Evolutionary conservation across 202 grass and related monocot species (phyloP).

Genomic region (Carex arenaria): DNA sequence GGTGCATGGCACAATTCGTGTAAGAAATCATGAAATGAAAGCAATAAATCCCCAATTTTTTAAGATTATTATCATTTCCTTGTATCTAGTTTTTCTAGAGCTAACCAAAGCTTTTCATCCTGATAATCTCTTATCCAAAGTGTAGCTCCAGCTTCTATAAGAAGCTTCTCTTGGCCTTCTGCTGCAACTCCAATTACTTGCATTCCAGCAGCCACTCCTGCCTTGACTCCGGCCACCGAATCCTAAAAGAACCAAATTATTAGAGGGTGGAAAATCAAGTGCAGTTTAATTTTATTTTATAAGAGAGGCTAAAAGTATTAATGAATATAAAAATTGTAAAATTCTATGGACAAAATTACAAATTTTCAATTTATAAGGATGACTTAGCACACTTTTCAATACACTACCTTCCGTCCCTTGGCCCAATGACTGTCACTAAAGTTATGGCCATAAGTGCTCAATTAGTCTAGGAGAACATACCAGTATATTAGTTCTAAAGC

Average conservation of each 20-base stretch:
- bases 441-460: neutral
- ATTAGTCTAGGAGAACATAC: neutral
- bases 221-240: slow-evolving; percentile 38
- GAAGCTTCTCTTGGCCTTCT: slow-evolving; percentile 28
- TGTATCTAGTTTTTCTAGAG: slow-evolving; percentile 21
- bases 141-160: slow-evolving; percentile 31
- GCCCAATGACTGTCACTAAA: neutral
- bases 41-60: neutral
- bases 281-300: no score
- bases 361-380: no score
- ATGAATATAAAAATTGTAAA: no score
- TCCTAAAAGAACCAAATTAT: slow-evolving; percentile 27
- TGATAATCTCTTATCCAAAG: slow-evolving; percentile 54
- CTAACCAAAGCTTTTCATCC: slow-evolving; percentile 38
- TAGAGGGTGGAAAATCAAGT: neutral
- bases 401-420: no score
- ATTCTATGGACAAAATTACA: no score
- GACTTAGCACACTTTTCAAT: no score
- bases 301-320: no score
- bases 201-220: slow-evolving; percentile 51
- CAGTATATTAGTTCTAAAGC: neutral
- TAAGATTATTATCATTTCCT: neutral
- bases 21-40: neutral
- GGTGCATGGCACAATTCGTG: neutral
- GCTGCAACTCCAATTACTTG: slow-evolving; percentile 39